Percentiles rank a stretch among this genome's conserved stretches.
Evolutionary conservation across 2,329 filamentous ascomycete species (phyloP).

Genomic region (Paecilomyces sp.): DNA sequence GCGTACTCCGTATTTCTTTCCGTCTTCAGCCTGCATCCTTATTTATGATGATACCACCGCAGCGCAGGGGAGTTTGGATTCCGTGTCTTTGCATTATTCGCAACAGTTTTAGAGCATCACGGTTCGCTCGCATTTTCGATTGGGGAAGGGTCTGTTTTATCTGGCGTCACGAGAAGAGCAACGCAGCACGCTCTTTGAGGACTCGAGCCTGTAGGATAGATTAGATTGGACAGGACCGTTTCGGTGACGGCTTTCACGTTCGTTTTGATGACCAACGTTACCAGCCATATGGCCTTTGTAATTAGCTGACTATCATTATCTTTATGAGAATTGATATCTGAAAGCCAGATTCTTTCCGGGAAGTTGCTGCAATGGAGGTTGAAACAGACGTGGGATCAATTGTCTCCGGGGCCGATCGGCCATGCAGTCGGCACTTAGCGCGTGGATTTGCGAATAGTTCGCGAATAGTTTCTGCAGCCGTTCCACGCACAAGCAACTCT

Average conservation of each 20-base stretch:
- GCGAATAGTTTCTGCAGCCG: background rate
- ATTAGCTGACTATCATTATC: background rate
- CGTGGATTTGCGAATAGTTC: background rate
- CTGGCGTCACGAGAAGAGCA: constrained; percentile 19
- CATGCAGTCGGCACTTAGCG: background rate
- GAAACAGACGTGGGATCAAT: background rate
- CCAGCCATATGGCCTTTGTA: background rate
- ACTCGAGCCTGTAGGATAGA: constrained; percentile 15
- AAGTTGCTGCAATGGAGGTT: background rate
- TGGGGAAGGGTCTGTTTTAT: background rate
- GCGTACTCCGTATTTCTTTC: background rate
- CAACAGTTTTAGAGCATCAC: constrained; percentile 3
- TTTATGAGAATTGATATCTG: background rate
- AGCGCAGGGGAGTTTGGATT: background rate
- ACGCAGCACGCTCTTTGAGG: constrained; percentile 16
- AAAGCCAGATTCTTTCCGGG: background rate
- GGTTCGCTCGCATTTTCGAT: constrained; percentile 4
- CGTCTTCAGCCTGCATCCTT: background rate
- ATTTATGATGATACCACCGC: constrained; percentile 1
- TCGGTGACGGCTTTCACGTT: background rate
- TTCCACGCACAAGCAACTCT: too few species aligned
- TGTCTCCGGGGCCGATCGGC: background rate
- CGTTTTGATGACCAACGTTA: background rate
- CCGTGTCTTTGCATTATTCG: background rate
- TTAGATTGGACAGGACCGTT: background rate